Conservation (phyloP, 1,139 yeast species). For the Entelexis paramagnoliae region DNA sequence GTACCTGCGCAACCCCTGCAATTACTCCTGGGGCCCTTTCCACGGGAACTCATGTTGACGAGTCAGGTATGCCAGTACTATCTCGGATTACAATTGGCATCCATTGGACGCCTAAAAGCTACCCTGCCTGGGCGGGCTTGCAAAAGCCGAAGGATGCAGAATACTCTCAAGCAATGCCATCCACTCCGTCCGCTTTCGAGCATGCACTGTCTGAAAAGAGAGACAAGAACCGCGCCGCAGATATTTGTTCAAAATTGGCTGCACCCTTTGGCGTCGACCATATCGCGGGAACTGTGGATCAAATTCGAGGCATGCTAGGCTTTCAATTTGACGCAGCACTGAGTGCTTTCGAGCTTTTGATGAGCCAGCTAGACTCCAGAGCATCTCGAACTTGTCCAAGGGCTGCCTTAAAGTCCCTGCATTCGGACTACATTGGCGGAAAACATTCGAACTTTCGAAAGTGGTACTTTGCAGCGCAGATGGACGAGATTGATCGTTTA, state of each 20-base stretch:
- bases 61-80: slow-evolving; percentile 9
- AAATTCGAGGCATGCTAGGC: slow-evolving; percentile 54
- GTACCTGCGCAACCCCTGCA: slow-evolving; percentile 10
- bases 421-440: slow-evolving; percentile 72
- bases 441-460: slow-evolving; percentile 52
- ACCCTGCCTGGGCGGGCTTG: slow-evolving; percentile 46
- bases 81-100: slow-evolving; percentile 26
- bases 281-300: slow-evolving; percentile 54
- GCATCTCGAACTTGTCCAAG: slow-evolving; percentile 65
- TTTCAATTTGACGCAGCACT: slow-evolving; percentile 68
- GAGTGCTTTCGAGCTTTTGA: slow-evolving; percentile 65
- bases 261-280: slow-evolving; percentile 40
- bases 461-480: slow-evolving; percentile 62
- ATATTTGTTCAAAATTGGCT: background rate
- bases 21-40: slow-evolving; percentile 19
- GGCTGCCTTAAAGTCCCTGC: slow-evolving; percentile 57
- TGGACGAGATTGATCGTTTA: slow-evolving; percentile 32
- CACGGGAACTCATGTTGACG: background rate
- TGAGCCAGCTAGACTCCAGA: slow-evolving; percentile 66
- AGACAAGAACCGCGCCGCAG: background rate
- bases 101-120: slow-evolving; percentile 39
- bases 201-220: background rate
- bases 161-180: background rate
- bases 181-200: slow-evolving; percentile 5
- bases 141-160: background rate